Evolutionary conservation across 192 early-diverging fungal genomes (phyloP).

Genomic region (Backusella sp.): DNA sequence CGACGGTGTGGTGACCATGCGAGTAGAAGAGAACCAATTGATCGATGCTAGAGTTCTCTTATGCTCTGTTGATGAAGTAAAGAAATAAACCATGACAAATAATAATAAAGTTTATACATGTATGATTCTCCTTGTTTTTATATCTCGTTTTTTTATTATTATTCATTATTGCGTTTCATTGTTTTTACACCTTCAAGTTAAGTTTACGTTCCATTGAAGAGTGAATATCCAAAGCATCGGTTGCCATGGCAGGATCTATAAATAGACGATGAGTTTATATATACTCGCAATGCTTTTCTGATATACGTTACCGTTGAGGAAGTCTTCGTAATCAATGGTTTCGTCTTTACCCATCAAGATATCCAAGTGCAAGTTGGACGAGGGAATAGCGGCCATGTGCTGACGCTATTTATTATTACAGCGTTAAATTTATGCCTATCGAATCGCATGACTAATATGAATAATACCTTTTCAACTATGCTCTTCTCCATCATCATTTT

Average conservation of each 20-base stretch:
- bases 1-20: slow-evolving; percentile 51
- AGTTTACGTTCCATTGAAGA: slow-evolving; percentile 64
- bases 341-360: slow-evolving; percentile 88
- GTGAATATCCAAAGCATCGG: slow-evolving; percentile 65
- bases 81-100: slow-evolving; percentile 1
- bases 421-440: neutral
- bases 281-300: neutral
- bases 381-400: slow-evolving; percentile 53
- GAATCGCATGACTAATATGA: neutral
- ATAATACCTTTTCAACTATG: slow-evolving; percentile 55
- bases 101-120: neutral
- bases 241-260: slow-evolving; percentile 56
- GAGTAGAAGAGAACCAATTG: slow-evolving; percentile 58
- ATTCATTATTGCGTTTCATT: neutral
- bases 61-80: slow-evolving; percentile 42
- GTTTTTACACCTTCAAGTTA: slow-evolving; percentile 43
- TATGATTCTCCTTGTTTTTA: neutral
- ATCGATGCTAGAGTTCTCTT: slow-evolving; percentile 57
- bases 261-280: neutral
- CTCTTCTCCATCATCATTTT: slow-evolving; percentile 89
- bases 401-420: slow-evolving; percentile 30
- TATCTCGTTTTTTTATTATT: neutral
- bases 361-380: slow-evolving; percentile 68
- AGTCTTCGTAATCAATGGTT: slow-evolving; percentile 88
- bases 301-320: slow-evolving; percentile 68